phyloP scores from a whole-genome alignment of 1,284 basidiomycete genomes.

The Cutaneotrichosporon spelunceum region DNA sequence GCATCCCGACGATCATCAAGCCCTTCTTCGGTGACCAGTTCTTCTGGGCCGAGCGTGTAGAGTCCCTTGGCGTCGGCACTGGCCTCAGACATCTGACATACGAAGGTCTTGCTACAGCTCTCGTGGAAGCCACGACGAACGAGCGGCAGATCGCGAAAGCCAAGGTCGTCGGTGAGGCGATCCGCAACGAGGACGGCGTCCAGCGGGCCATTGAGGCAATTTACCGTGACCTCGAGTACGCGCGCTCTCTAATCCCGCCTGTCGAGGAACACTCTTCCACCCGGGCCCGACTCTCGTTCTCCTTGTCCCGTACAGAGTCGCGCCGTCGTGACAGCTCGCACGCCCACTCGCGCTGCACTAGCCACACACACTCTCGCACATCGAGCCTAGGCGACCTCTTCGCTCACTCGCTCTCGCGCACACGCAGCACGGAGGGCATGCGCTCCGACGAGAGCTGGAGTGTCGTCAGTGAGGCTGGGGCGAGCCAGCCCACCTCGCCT shows the following conservation, averaged over 20 bases:
- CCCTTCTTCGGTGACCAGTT: constrained; percentile 98
- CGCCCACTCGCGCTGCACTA: not conserved
- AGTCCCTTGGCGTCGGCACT: constrained; percentile 84
- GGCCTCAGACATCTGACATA: constrained; percentile 80
- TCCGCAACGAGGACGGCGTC: constrained; percentile 86
- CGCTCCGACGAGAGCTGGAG: constrained; percentile 24
- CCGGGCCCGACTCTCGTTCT: not conserved
- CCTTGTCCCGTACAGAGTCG: not conserved
- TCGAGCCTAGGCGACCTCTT: not conserved
- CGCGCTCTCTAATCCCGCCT: constrained; percentile 37
- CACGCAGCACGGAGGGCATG: constrained; percentile 2
- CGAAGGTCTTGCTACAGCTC: constrained; percentile 70
- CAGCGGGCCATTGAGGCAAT: constrained; percentile 83
- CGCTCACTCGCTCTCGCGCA: constrained; percentile 5
- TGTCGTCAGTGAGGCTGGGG: constrained; percentile 18
- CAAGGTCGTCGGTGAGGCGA: constrained; percentile 73
- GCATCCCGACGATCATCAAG: constrained; percentile 81
- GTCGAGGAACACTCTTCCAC: not conserved
- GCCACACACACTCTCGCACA: not conserved
- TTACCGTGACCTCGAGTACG: constrained; percentile 87
- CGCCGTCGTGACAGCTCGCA: not conserved
- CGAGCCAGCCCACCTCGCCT: not conserved
- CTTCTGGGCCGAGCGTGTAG: constrained; percentile 94
- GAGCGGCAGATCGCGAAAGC: constrained; percentile 82
- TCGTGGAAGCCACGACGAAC: constrained; percentile 78